Conservation (phyloP, 192 early-diverging fungal species). For the Backusella sp. region DNA sequence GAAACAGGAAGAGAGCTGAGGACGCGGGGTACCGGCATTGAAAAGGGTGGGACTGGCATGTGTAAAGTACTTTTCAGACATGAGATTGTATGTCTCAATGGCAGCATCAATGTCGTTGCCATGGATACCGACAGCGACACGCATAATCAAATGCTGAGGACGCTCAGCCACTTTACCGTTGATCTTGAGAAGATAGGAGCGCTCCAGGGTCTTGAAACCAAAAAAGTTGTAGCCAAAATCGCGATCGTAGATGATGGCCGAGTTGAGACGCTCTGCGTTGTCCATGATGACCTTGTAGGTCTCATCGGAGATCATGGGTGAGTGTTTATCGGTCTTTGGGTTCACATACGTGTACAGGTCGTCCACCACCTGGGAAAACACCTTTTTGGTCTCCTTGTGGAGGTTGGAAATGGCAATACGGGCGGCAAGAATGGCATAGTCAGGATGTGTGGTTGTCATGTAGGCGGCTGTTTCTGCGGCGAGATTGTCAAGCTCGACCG, state of each 20-base stretch:
- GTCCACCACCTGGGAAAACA: conserved; percentile 82
- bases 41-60: conserved; percentile 97
- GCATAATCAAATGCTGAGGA: conserved; percentile 99
- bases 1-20: conserved; percentile 96
- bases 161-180: conserved; percentile 87
- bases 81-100: conserved; percentile 92
- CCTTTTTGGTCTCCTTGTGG: conserved; percentile 83
- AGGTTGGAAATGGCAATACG: conserved; percentile 97
- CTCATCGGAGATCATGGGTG: conserved; percentile 89
- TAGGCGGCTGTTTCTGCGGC: conserved; percentile 90
- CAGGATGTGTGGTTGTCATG: conserved; percentile 93
- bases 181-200: conserved; percentile 90
- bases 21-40: conserved; percentile 95
- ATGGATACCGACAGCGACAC: conserved; percentile 96
- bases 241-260: conserved; percentile 96
- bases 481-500: conserved; percentile 85
- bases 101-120: conserved; percentile 87
- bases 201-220: conserved; percentile 99
- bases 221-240: conserved; percentile 99
- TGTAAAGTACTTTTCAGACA: conserved; percentile 94
- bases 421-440: conserved; percentile 96
- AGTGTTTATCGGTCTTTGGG: conserved; percentile 83
- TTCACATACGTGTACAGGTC: conserved; percentile 87
- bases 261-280: conserved; percentile 83
- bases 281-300: conserved; percentile 67